Conservation (phyloP, 1,284 basidiomycete genomes). For the Lentinula novae-zelandiae region DNA sequence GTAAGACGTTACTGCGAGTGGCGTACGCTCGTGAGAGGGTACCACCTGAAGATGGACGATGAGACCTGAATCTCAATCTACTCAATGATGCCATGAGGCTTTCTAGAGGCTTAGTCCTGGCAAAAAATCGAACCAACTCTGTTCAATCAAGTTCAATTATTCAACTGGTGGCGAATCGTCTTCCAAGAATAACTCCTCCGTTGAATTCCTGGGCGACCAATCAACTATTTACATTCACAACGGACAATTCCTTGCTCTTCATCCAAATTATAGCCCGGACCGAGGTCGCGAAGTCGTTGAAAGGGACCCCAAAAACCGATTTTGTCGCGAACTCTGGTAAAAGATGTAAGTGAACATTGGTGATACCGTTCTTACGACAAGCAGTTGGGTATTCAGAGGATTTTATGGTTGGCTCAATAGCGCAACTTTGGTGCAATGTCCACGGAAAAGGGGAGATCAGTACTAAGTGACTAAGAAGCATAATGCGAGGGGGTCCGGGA, state of each 20-base stretch:
- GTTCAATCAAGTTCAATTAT: no score
- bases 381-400: no score
- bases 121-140: no score
- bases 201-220: background rate
- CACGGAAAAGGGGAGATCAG: no score
- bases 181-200: background rate
- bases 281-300: background rate
- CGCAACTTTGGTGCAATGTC: no score
- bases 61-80: no score
- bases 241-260: background rate
- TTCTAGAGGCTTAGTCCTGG: background rate
- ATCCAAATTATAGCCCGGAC: background rate
- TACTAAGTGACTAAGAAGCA: no score
- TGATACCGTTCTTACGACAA: no score
- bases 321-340: constrained; percentile 5
- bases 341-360: no score
- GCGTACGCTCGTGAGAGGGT: background rate
- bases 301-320: background rate
- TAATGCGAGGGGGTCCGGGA: no score
- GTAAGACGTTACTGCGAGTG: background rate
- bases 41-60: background rate
- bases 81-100: background rate
- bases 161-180: no score
- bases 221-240: background rate
- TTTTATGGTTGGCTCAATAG: no score